These are phyloP conservation scores for Taiozyma sp. DNA, from an alignment of 1,139 yeast species.

Conservation along the genomic window DNA sequence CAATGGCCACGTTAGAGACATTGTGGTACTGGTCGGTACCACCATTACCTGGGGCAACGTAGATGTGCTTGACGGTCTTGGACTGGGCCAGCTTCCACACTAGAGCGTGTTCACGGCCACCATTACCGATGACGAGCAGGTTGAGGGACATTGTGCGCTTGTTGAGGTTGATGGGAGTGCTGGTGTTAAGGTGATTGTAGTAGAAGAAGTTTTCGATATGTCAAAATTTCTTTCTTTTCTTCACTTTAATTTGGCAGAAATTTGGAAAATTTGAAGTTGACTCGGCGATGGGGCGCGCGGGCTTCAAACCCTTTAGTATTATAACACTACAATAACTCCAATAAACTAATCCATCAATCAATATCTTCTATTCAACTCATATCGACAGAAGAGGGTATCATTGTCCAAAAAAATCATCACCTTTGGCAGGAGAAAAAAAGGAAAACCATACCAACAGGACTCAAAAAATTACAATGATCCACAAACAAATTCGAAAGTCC, in stretches of 20 bases:
- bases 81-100: constrained; percentile 91
- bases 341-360: background rate
- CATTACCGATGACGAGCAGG: constrained; percentile 88
- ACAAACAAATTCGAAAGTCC: background rate
- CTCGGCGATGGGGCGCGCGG: background rate
- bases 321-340: background rate
- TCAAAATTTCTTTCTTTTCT: background rate
- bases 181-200: background rate
- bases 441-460: background rate
- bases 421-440: background rate
- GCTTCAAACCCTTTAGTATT: background rate
- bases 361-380: background rate
- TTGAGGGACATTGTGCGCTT: constrained; percentile 38
- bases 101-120: constrained; percentile 98
- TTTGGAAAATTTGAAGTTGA: background rate
- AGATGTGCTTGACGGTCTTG: constrained; percentile 63
- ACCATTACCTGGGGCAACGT: constrained; percentile 97
- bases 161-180: background rate
- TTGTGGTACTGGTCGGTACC: constrained; percentile 67
- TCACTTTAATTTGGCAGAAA: background rate
- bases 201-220: background rate
- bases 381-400: background rate
- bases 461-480: background rate
- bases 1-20: constrained; percentile 66
- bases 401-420: background rate